Conservation (phyloP, 2,329 filamentous ascomycete genomes). For the Periconia sp. region DNA sequence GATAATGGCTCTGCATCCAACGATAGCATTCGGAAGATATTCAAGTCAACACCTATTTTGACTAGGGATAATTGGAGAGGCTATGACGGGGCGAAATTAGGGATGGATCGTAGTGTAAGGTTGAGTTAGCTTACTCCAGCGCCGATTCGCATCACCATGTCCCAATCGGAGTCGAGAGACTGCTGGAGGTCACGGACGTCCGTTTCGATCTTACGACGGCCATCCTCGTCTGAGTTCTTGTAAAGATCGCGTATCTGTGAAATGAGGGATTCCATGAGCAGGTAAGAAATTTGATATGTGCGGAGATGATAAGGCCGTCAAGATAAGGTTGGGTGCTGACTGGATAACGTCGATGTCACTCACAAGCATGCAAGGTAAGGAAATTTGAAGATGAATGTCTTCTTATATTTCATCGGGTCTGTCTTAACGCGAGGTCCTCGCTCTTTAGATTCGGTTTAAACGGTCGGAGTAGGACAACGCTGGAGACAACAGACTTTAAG, state of each 20-base stretch:
- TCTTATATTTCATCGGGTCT: too few relatives aligned
- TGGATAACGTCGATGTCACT: too few relatives aligned
- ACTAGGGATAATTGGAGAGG: constrained; percentile 29
- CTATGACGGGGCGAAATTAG: constrained; percentile 4
- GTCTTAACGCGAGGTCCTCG: too few relatives aligned
- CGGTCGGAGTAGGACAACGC: too few relatives aligned
- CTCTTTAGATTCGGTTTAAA: too few relatives aligned
- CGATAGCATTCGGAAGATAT: constrained; percentile 24
- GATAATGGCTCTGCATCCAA: constrained; percentile 12
- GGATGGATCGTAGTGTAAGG: too few relatives aligned
- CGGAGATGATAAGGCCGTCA: neutral
- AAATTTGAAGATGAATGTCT: too few relatives aligned
- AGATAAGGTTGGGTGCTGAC: too few relatives aligned
- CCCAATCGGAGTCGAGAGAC: constrained; percentile 32
- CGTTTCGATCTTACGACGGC: constrained; percentile 27
- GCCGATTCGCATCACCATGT: constrained; percentile 23
- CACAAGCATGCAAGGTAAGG: too few relatives aligned
- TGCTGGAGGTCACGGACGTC: constrained; percentile 32
- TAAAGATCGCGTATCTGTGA: constrained; percentile 27
- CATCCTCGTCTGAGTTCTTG: constrained; percentile 20
- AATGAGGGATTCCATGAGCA: constrained; percentile 32
- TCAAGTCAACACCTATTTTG: constrained; percentile 26
- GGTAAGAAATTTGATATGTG: too few relatives aligned
- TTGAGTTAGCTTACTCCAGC: constrained; percentile 14
- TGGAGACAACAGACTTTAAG: too few relatives aligned